Evolutionary conservation across 2,329 filamentous ascomycete species (phyloP), one percentile per base, ranked within the genome.

Genomic region (Clarireedia hainanense): DNA sequence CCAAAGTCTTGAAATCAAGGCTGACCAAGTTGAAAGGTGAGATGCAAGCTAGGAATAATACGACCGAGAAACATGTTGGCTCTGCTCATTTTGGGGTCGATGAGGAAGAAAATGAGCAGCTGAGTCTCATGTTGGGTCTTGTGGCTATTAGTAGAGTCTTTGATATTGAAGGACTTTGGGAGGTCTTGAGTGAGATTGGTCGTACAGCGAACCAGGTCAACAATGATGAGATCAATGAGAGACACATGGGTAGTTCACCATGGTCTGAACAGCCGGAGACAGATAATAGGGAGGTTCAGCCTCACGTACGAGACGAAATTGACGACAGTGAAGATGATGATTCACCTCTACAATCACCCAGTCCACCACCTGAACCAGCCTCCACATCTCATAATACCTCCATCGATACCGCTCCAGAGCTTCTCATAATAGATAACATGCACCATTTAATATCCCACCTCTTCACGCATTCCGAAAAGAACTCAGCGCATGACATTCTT

Each of bases 131-230:
- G 49, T 68, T 85, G 3, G 76, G 78, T 47, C 71, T 72, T 47
- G 75, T 83, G 4, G 73, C 76, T 34, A 72, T 85, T 27, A 78
- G 79, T 24, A 73, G 78, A 24, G 75, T 84, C 1, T 85, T 85
- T 60, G 80, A 83, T 57, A 61, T 81, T 10, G 75, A 82, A 47
- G 82, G 82, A 0, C 61, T 85, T 17, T 76, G 73, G 73, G 80
- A 84, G 64, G 80, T 80, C 1, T 62, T 85, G 36, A 68, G 65
- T 2, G 82, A 85, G 61, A 61, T 82, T 37, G 26, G 58, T 50
- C 15, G 40, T 27, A 37, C 36, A 46, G 5, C 24, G 4, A n/a
- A 15, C 23, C 7, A 2, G 2, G 6, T 2, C 1, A 39, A n/a
- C n/a, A 23, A 50, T 2, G 7, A 51, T 23, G 23, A 7, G 2